These are phyloP conservation scores for Trichomonascaceae sp. DNA, from an alignment of 1,139 yeast species.

Conservation along the genomic window DNA sequence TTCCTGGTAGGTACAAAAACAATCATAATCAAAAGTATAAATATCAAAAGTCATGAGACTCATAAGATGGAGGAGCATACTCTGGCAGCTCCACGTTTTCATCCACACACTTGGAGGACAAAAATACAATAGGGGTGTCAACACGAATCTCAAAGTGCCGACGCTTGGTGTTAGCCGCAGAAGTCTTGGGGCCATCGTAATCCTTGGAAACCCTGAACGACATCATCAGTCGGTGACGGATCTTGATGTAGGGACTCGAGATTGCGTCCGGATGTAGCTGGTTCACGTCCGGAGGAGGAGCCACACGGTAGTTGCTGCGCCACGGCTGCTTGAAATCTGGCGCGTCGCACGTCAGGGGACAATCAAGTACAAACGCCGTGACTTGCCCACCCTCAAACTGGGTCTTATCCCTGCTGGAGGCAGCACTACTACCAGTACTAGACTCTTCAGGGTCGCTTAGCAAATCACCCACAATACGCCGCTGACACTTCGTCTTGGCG, in stretches of 20 bases:
- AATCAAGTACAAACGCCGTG: too few species aligned
- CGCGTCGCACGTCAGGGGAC: background rate
- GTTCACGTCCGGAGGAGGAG: background rate
- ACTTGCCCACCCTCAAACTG: too few species aligned
- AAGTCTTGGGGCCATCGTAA: conserved; percentile 31
- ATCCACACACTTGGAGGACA: conserved; percentile 58
- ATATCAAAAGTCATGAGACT: conserved; percentile 1
- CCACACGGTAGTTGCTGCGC: background rate
- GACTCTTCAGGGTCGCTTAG: conserved; percentile 3
- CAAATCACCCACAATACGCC: background rate
- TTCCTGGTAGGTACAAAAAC: background rate
- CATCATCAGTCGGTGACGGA: conserved; percentile 66
- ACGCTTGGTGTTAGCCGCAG: conserved; percentile 41
- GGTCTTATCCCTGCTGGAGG: too few species aligned
- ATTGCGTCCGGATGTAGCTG: conserved; percentile 51
- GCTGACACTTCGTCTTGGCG: background rate
- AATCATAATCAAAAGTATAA: too few species aligned
- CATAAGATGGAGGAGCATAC: conserved; percentile 23
- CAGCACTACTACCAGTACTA: conserved; percentile 1
- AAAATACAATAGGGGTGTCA: conserved; percentile 67
- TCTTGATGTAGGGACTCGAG: conserved; percentile 53
- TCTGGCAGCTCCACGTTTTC: conserved; percentile 62
- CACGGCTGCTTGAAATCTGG: background rate
- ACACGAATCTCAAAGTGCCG: conserved; percentile 84
- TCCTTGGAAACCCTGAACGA: conserved; percentile 67